Evolutionary conservation across 208 protist species (phyloP), one percentile per base, ranked within the genome.

Genomic region (Trypanosoma cruzi): DNA sequence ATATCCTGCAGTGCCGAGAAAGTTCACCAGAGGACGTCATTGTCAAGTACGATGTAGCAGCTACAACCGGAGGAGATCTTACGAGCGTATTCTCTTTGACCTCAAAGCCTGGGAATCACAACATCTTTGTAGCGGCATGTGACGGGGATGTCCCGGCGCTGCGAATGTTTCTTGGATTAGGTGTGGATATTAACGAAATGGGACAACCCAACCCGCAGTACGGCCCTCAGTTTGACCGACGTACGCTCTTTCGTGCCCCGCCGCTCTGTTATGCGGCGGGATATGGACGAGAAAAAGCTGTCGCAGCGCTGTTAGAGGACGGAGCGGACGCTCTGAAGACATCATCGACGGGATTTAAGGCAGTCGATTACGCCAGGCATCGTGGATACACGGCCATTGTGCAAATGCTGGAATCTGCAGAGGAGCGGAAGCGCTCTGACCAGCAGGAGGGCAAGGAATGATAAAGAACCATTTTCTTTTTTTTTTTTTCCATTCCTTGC

Each of bases 51-150:
- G 68, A 84, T 64, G 73, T 74, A 34, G 34, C 34, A 18, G 18
- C 60, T 6, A 34, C 59, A 61, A 31, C 69, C 40, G 64, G 57
- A 11, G 67, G 60, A 1, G 52, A 50, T 50, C 31, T 73, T 36
- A 61, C 59, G 0, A 20, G 59, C 20, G 29, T 22, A n/a, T n/a
- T 49, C 36, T 56, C 57, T 13, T 4, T 14, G 29, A 60, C 10
- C 6, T 18, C 55, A 11, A 48, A 60, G 28, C 54, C 48, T 54
- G 50, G 49, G 16, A 40, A n/a, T 10, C 13, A 52, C 59, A 84
- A 93, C 46, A 84, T 95, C 24, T 95, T 83, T 42, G 72, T 85
- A 32, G 90, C 90, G 0, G 87, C 90, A 20, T 93, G 87, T 53
- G 84, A 96, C 53, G 88, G 90, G 26, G 88, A 93, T 68, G 77